Evolutionary conservation across 352 stramenopile species (phyloP), one percentile per base, ranked within the genome.

Genomic region (Phytophthora capsici): DNA sequence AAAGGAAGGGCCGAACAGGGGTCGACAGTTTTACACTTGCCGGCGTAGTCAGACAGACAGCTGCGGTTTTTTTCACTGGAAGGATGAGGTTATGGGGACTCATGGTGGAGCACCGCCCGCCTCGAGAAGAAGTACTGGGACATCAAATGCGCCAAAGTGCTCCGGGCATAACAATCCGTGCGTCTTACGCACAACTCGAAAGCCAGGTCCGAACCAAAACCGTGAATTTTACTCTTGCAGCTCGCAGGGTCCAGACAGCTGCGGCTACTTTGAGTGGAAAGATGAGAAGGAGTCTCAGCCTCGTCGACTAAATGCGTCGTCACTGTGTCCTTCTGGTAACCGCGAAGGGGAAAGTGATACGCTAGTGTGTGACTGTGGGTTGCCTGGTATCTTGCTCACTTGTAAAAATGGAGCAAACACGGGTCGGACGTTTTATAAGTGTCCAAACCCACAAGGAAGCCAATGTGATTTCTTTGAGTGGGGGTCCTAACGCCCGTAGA

Each of bases 381-480:
- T 80, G 4, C 50, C 49, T 20, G 67, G 65, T 10, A 56, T 82
- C 34, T 65, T 86, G 60, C 61, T 93, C 32, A 88, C 83, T 7
- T 91, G 83, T 38, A 84, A 73, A n/a, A 91, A 82, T 41, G 84
- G 80, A 23, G 47, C 56, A 7, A 98, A 99, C 68, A 89, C 93
- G 28, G 96, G 95, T 23, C 83, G 94, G 37, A 92, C 88, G 48
- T 99, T 98, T 63, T 98, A 90, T 83, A 96, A 94, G 46, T 99
- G 96, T 65, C 84, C 87, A 9, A 88, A 88, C 16, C 82, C 82
- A 46, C 80, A 88, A 40, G 86, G 84, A 23, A 82, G 86, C 32
- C 88, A 97, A 61, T 98, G 93, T 54, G 77, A 84, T 61, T 97
- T 97, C 74, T 99, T 99, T 77, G 66, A 97, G 69, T 98, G 96